Evolutionary conservation across 2,329 filamentous ascomycete species (phyloP), one percentile per base, ranked within the genome.

Genomic region (Colletotrichum plurivorum): DNA sequence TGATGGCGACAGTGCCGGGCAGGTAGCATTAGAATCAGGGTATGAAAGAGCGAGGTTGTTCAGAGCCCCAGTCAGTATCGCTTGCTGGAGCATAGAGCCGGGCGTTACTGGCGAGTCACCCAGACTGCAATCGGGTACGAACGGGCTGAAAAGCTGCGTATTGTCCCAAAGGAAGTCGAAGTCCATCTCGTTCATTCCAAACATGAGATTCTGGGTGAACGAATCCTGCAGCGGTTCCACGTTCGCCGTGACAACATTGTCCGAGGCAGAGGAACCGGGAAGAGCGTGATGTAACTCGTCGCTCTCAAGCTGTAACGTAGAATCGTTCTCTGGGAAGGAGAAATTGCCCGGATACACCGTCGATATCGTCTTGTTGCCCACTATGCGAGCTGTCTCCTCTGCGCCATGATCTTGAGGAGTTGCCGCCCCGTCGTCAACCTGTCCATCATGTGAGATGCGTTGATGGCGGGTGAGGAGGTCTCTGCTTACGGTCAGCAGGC

Each of bases 81-180:
- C 1, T 31, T 31, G 27, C 8, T 8, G 5, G 27, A 8, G 7
- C 7, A 31, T 0, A 31, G 27, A 31, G 27, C 9, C 27, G 27
- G 27, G 27, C 2, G 27, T 31, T 31, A 31, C 7, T 9, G 5
- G 27, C 27, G 5, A 9, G 9, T 31, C 27, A 31, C 9, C 27
- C 2, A 8, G 6, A 9, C 27, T 31, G 7, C 27, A 2, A 31
- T 31, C 7, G 7, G 41, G 31, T 8, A 60, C 7, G n/a, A 61
- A 55, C 4, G 18, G 41, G 7, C 20, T 16, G 39, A 46, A 15
- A 2, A 46, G 18, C 18, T 55, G 39, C 6, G 49, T 7, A 13
- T 66, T 20, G n/a, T 61, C 13, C 63, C 56, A 61, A 8, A 54
- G 15, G 15, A 61, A 51, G 27, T 60, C 49, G 27, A 60, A 36